A percentile compares a stretch with the other conserved stretches of the same genome.
Evolutionary conservation across 345 rosid genomes (phyloP).

Genomic region (Salix exigua): DNA sequence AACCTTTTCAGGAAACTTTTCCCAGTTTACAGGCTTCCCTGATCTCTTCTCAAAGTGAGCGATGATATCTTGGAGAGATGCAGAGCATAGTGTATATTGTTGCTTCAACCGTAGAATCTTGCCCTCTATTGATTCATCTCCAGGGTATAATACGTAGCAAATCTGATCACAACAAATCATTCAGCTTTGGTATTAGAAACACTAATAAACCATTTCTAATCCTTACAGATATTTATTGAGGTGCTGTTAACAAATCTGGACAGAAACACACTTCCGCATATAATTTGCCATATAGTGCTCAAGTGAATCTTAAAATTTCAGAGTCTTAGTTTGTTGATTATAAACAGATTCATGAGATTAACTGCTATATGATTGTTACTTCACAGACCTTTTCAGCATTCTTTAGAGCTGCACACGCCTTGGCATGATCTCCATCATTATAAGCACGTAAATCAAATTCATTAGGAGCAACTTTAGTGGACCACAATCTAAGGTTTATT

Average conservation of each 20-base stretch:
- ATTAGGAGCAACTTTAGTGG: conserved; percentile 41
- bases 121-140: conserved; percentile 48
- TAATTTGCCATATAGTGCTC: not conserved
- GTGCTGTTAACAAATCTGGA: not conserved
- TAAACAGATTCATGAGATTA: not conserved
- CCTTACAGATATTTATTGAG: not conserved
- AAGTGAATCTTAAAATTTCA: not conserved
- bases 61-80: conserved; percentile 51
- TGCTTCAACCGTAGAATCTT: conserved; percentile 54
- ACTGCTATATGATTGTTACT: not conserved
- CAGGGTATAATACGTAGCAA: conserved; percentile 48
- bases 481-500: conserved; percentile 48
- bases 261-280: not conserved
- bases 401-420: conserved; percentile 41
- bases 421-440: conserved; percentile 46
- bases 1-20: conserved; percentile 43
- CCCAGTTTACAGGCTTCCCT: conserved; percentile 32
- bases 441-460: conserved; percentile 40
- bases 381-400: conserved; percentile 42
- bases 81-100: conserved; percentile 50
- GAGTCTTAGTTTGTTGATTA: not conserved
- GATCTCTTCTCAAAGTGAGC: conserved; percentile 42
- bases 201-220: not conserved
- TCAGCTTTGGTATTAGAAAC: not conserved
- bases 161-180: conserved; percentile 27